Conservation (phyloP, 257 asterid genomes). For the Hygrophila difformis region DNA sequence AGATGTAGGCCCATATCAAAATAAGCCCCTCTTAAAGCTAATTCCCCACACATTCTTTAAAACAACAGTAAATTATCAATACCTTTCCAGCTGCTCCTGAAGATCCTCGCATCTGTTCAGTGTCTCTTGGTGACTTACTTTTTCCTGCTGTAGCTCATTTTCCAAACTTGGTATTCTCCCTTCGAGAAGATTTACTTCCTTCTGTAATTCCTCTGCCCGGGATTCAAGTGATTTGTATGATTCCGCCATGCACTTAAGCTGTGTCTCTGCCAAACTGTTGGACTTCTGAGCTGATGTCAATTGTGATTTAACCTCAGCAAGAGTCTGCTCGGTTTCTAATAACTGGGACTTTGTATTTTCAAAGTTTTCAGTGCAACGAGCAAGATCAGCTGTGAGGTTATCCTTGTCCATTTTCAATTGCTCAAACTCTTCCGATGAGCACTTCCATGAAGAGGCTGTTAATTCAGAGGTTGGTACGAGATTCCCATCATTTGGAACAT, state of each 20-base stretch:
- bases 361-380: conserved; percentile 41
- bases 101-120: conserved; percentile 65
- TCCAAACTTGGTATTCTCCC: conserved; percentile 52
- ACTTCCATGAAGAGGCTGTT: conserved; percentile 51
- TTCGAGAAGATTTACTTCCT: conserved; percentile 64
- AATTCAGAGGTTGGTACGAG: conserved; percentile 76
- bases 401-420: conserved; percentile 65
- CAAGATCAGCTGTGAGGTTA: conserved; percentile 49
- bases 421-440: conserved; percentile 81
- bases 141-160: conserved; percentile 75
- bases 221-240: conserved; percentile 81
- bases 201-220: conserved; percentile 75
- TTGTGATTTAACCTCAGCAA: conserved; percentile 69
- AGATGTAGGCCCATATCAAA: no score
- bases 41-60: not conserved
- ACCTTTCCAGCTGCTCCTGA: conserved; percentile 71
- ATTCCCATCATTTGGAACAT: conserved; percentile 61
- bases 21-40: not conserved
- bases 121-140: conserved; percentile 47
- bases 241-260: conserved; percentile 98
- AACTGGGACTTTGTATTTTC: conserved; percentile 58
- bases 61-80: conserved; percentile 2
- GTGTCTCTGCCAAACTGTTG: conserved; percentile 89
- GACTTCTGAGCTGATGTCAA: conserved; percentile 55
- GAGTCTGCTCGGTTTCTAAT: conserved; percentile 54